Percentiles rank a stretch among this genome's conserved stretches.
Evolutionary conservation across 768 basidiomycete species (phyloP).

Genomic region (Termitomyces sp.): DNA sequence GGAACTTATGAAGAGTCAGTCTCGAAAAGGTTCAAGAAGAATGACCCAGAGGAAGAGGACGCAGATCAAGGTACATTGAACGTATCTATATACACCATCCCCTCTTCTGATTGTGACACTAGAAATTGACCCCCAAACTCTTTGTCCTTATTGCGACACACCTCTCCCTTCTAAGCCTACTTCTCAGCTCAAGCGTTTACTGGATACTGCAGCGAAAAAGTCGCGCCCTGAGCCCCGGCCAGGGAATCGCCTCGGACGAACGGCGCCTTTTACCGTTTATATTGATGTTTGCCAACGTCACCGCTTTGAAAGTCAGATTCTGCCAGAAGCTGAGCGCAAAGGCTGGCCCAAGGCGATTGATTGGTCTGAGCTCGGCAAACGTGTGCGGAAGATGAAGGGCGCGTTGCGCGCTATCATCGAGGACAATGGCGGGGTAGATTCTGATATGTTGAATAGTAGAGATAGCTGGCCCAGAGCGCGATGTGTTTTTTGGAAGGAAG

Average conservation of each 20-base stretch:
- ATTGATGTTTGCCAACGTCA: constrained; percentile 74
- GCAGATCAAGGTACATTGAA: constrained; percentile 36
- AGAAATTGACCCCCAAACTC: constrained; percentile 52
- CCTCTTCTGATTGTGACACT: constrained; percentile 21
- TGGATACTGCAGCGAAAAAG: constrained; percentile 45
- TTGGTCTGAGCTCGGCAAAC: constrained; percentile 47
- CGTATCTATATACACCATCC: constrained; percentile 7
- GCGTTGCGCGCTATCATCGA: constrained; percentile 47
- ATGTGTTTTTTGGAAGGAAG: constrained; percentile 65
- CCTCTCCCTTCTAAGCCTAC: constrained; percentile 61
- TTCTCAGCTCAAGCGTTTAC: constrained; percentile 47
- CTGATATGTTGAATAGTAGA: constrained; percentile 12
- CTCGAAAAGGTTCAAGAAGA: constrained; percentile 29
- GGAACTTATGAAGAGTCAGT: constrained; percentile 23
- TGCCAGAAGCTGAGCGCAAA: constrained; percentile 63
- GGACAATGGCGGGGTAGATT: constrained; percentile 26
- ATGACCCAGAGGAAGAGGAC: background rate
- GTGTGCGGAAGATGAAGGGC: constrained; percentile 48
- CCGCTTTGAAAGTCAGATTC: constrained; percentile 65
- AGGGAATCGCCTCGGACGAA: constrained; percentile 60
- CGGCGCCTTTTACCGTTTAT: constrained; percentile 51
- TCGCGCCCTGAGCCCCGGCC: constrained; percentile 61
- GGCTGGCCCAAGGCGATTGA: constrained; percentile 79
- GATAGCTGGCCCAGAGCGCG: constrained; percentile 30
- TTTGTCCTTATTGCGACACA: constrained; percentile 83